Evolutionary conservation across 106 monocot species (phyloP).

Genomic region (Dioscorea zingiberensis): DNA sequence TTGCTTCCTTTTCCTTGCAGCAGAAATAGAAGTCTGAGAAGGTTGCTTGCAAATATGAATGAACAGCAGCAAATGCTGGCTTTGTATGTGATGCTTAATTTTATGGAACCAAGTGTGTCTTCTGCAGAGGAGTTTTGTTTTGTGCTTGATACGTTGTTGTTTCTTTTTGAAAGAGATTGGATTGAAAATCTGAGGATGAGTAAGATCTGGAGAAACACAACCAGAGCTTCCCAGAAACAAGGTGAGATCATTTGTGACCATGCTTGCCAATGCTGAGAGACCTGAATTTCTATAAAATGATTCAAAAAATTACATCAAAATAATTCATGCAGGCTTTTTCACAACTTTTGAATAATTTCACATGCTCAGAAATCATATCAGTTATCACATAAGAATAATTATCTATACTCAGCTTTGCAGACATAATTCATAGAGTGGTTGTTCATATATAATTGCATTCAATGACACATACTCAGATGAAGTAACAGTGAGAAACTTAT

Average conservation of each 20-base stretch:
- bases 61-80: slow-evolving; percentile 47
- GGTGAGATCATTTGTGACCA: slow-evolving; percentile 24
- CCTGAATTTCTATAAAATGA: slow-evolving; percentile 22
- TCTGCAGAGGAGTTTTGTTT: not conserved
- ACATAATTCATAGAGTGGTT: too few relatives aligned
- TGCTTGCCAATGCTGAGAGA: slow-evolving; percentile 28
- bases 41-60: slow-evolving; percentile 30
- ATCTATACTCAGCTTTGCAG: too few relatives aligned
- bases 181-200: slow-evolving; percentile 13
- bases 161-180: too few relatives aligned
- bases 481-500: too few relatives aligned
- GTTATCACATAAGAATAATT: too few relatives aligned
- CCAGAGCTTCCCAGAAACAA: slow-evolving; percentile 34
- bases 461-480: too few relatives aligned
- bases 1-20: slow-evolving; percentile 12
- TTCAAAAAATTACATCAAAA: too few relatives aligned
- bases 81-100: slow-evolving; percentile 37
- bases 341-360: too few relatives aligned
- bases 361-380: too few relatives aligned
- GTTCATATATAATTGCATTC: too few relatives aligned
- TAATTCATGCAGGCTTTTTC: too few relatives aligned
- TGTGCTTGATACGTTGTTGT: not conserved
- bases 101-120: slow-evolving; percentile 9
- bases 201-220: slow-evolving; percentile 31
- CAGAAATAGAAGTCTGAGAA: slow-evolving; percentile 22